A percentile compares a stretch with the other conserved stretches of the same genome.
phyloP scores from a whole-genome alignment of 257 asterid species.

The Scutellaria minor region DNA sequence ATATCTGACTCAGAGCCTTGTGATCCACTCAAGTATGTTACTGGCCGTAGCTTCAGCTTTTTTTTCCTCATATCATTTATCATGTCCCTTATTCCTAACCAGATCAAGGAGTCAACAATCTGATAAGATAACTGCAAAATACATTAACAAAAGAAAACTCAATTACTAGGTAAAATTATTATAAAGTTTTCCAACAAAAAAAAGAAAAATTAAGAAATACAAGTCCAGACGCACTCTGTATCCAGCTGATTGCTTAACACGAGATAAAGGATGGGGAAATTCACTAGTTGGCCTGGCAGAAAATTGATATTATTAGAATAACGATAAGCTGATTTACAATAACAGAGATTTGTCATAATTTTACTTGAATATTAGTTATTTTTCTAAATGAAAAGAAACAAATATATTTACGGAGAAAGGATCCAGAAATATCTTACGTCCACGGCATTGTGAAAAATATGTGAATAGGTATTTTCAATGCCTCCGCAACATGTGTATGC shows the following conservation, averaged over 20 bases:
- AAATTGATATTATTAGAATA: slow-evolving; percentile 70
- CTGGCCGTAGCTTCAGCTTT: slow-evolving; percentile 85
- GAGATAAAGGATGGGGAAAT: slow-evolving; percentile 97
- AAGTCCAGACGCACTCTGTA: slow-evolving; percentile 68
- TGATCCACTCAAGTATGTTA: slow-evolving; percentile 91
- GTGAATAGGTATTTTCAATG: slow-evolving; percentile 80
- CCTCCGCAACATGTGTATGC: slow-evolving; percentile 95
- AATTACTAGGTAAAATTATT: slow-evolving; percentile 25
- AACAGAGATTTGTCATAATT: not conserved
- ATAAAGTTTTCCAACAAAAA: slow-evolving; percentile 18
- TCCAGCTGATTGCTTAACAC: slow-evolving; percentile 96
- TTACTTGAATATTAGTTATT: not conserved
- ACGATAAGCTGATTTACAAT: slow-evolving; percentile 51
- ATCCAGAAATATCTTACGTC: slow-evolving; percentile 76
- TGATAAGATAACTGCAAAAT: slow-evolving; percentile 92
- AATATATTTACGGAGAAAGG: no score
- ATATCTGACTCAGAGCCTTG: slow-evolving; percentile 82
- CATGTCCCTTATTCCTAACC: slow-evolving; percentile 98
- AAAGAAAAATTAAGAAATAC: slow-evolving; percentile 28
- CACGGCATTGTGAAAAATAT: slow-evolving; percentile 99
- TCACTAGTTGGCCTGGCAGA: slow-evolving; percentile 92
- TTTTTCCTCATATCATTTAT: slow-evolving; percentile 90
- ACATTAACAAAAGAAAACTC: slow-evolving; percentile 41
- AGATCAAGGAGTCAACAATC: slow-evolving; percentile 92
- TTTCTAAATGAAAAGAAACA: slow-evolving; percentile 34